Evolutionary conservation across 768 basidiomycete species (phyloP), one percentile per base, ranked within the genome.

Genomic region (Rhizopogon rudus): DNA sequence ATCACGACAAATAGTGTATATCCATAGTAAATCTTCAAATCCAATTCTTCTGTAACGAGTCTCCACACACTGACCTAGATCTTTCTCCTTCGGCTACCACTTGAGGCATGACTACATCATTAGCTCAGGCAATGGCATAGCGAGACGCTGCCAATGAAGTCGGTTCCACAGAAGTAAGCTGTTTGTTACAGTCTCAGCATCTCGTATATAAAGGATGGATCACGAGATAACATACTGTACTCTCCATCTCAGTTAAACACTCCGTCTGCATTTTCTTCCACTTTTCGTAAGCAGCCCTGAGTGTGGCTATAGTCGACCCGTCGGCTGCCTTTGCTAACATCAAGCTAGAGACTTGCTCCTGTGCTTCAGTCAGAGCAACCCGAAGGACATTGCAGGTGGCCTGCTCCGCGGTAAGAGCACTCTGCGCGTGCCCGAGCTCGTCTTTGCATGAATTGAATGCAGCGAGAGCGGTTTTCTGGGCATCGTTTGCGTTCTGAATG

Each of bases 241-340:
- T 60, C 42, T 73, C 71, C 39, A 75, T 51, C 57, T 72, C 71
- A 20, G 62, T 63, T 54, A 77, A 60, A 31, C 64, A 67, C 22
- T 70, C 64, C 61, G 65, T 59, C 56, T 77, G 73, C 6, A 58
- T 54, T n/a, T 71, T 65, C 13, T 65, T 68, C 48, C 75, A 58
- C 35, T 61, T 59, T 20, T 63, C 62, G 51, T 73, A 73, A 9
- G 63, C 57, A 0, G 62, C 60, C 54, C 71, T 71, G 53, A 78
- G 63, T 16, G 52, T 61, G 33, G 65, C 58, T 25, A 78, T 75
- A 5, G 68, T 73, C 33, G 51, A 57, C 52, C 70, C 73, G 55
- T 77, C 73, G 3, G 62, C 67, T 35, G 61, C 60, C 54, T 75
- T 76, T 17, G 67, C 67, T 2, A 41, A 50, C 57, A 59, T 63